A percentile compares a stretch with the other conserved stretches of the same genome.
phyloP scores from a whole-genome alignment of 2,329 filamentous ascomycete species.

The Simplicillium aogashimaense region DNA sequence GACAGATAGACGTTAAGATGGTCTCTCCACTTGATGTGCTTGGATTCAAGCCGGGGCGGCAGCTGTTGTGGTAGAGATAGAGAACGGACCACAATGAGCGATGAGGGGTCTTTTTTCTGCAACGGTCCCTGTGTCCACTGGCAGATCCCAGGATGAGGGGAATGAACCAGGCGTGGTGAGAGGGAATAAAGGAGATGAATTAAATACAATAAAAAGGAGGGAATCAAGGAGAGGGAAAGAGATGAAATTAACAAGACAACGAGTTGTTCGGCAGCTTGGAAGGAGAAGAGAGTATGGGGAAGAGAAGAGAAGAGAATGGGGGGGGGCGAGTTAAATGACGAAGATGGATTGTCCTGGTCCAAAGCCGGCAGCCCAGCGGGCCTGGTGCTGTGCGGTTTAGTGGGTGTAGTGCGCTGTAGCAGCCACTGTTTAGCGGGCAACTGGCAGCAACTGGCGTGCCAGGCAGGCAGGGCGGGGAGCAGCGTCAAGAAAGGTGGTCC shows the following conservation, averaged over 20 bases:
- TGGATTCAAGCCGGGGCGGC: not conserved
- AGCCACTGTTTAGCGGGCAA: too few species aligned
- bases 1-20: too few species aligned
- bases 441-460: not conserved
- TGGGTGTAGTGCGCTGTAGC: too few species aligned
- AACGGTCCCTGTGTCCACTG: too few species aligned
- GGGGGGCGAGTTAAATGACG: conserved; percentile 3
- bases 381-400: too few species aligned
- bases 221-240: conserved; percentile 4
- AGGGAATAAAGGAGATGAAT: not conserved
- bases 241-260: not conserved
- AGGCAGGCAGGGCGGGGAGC: conserved; percentile 3
- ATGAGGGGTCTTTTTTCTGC: too few species aligned
- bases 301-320: conserved; percentile 2
- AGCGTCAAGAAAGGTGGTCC: conserved; percentile 2
- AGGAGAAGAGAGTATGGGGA: not conserved
- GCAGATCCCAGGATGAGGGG: too few species aligned
- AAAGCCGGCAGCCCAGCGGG: too few species aligned
- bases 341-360: conserved; percentile 1
- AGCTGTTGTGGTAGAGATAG: too few species aligned
- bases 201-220: conserved; percentile 1
- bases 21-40: too few species aligned
- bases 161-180: too few species aligned
- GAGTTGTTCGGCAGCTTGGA: not conserved
- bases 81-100: too few species aligned